Base-by-base conservation (phyloP, 257 asterid genomes). In the Buddleja alternifolia region DNA sequence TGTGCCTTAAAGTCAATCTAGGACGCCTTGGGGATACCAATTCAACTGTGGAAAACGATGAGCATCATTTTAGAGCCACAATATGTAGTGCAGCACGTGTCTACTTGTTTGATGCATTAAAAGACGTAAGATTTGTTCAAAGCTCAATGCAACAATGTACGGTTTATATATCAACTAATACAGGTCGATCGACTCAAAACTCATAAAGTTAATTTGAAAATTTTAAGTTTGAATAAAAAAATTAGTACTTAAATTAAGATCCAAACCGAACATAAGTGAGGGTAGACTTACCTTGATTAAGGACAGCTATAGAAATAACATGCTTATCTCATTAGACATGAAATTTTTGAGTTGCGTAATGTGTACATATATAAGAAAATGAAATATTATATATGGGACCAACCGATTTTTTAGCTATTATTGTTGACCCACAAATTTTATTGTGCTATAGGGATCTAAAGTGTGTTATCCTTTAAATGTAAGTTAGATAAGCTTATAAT, bases 51-150 rank as follows among this genome's bases (percentile, higher is more conserved):
- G 40, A 80, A 81, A 68, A 54, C 71, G 68, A 74, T 59, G 77
- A 56, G 70, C 67, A 70, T 70, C 70, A 66, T 63, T 50, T 62
- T 20, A 17, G 67, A 45, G 67, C 63, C 75, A 56, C 21, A 68
- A 69, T 55, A 53, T 54, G 29, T 71, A 74, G 77, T 62, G 56
- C 36, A 51, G 17, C 83, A 74, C 58, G 82, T 74, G 80, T 67
- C 71, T 7, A 73, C 78, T 73, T 73, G 75, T 56, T 58, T 39
- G 47, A 15, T 62, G 46, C 52, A 57, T 63, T 60, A 45, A 71
- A 25, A 19, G 6, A 8, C 12, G 44, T 65, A 70, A 55, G 47
- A 37, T 68, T 68, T n/a, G n/a, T n/a, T n/a, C n/a, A n/a, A n/a
- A n/a, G n/a, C n/a, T n/a, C n/a, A n/a, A n/a, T n/a, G n/a, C n/a